Percentiles rank a stretch among this genome's conserved stretches.
Conservation (phyloP, 805 yeast genomes). For the Metschnikowia drakensbergensis region DNA sequence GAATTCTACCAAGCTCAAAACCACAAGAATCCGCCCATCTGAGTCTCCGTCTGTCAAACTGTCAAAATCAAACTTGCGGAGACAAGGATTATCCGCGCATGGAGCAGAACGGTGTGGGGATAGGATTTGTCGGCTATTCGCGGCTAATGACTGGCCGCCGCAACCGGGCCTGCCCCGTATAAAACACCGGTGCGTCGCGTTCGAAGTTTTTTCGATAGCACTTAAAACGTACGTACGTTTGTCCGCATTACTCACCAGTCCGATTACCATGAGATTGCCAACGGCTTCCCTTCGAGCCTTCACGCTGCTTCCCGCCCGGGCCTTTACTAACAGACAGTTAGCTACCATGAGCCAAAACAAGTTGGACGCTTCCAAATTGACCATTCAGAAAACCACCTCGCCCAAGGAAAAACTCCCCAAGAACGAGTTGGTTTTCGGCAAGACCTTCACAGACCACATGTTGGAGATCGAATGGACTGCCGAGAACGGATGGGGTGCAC, state of each 20-base stretch:
- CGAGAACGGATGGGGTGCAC: slow-evolving; percentile 80
- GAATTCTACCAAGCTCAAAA: too few relatives aligned
- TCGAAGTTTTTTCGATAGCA: slow-evolving; percentile 1
- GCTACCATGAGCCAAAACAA: slow-evolving; percentile 23
- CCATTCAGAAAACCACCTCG: slow-evolving; percentile 33
- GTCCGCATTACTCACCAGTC: not conserved
- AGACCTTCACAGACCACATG: slow-evolving; percentile 82
- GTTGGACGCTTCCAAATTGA: slow-evolving; percentile 37
- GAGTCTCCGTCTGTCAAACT: too few relatives aligned
- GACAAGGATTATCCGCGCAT: slow-evolving; percentile 1
- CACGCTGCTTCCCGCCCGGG: not conserved
- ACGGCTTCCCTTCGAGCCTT: not conserved
- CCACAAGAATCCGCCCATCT: too few relatives aligned
- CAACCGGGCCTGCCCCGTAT: slow-evolving; percentile 1
- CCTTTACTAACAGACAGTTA: slow-evolving; percentile 12
- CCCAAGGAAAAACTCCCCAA: slow-evolving; percentile 37
- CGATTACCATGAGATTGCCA: not conserved
- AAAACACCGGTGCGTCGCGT: slow-evolving; percentile 1
- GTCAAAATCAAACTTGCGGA: too few relatives aligned
- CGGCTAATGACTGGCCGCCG: slow-evolving; percentile 13
- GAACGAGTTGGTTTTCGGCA: slow-evolving; percentile 41
- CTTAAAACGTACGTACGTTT: slow-evolving; percentile 1
- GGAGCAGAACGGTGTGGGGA: not conserved
- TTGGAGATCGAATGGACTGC: slow-evolving; percentile 79
- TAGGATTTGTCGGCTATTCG: slow-evolving; percentile 10